Evolutionary conservation across 257 asterid species (phyloP).

Genomic region (Echium plantagineum): DNA sequence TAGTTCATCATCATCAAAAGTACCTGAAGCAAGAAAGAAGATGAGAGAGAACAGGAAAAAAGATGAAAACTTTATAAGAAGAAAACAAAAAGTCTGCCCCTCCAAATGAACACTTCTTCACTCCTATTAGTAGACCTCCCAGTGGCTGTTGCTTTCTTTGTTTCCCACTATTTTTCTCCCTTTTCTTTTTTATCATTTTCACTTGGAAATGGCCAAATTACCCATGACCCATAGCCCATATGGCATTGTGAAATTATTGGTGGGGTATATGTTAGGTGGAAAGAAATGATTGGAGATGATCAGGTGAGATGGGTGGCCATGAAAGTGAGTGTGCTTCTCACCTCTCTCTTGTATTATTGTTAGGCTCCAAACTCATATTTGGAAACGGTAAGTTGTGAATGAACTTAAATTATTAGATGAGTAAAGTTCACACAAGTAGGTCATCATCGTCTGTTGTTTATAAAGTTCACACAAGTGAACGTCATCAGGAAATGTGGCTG

Average conservation of each 20-base stretch:
- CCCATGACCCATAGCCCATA: slow-evolving; percentile 2
- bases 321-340: not conserved
- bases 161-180: slow-evolving; percentile 25
- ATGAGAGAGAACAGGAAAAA: not conserved
- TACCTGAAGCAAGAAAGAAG: slow-evolving; percentile 16
- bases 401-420: too few species aligned
- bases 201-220: slow-evolving; percentile 1
- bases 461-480: too few species aligned
- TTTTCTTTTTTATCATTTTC: slow-evolving; percentile 6
- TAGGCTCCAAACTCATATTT: too few species aligned
- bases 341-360: not conserved
- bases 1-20: slow-evolving; percentile 17
- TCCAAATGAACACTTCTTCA: slow-evolving; percentile 9
- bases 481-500: too few species aligned
- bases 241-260: not conserved
- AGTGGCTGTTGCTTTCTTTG: slow-evolving; percentile 18
- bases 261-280: not conserved
- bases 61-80: slow-evolving; percentile 5
- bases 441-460: too few species aligned
- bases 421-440: too few species aligned
- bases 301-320: not conserved
- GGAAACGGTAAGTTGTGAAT: too few species aligned
- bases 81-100: slow-evolving; percentile 12
- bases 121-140: not conserved
- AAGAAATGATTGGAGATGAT: not conserved